Evolutionary conservation across 805 yeast species (phyloP), one percentile per base, ranked within the genome.

Genomic region (Lipomyces lipofer): DNA sequence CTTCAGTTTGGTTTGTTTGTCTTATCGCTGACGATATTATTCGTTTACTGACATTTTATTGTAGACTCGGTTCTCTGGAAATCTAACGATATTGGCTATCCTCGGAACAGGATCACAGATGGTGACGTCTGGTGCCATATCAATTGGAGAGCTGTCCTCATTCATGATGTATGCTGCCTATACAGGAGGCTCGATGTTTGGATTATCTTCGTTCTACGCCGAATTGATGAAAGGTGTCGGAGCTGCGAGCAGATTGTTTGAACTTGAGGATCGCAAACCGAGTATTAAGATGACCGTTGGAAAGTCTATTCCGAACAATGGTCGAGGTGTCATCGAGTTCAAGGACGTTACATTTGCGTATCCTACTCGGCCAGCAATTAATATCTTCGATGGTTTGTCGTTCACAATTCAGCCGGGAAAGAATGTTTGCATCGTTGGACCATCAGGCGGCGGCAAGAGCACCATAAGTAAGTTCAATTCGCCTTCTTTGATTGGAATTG

Each of bases 161-260:
- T 92, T 90, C 69, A 85, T 91, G 84, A 86, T 92, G 94, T 92
- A 92, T 71, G 94, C 97, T 0, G 88, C 88, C 1, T 92, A 88
- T 69, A 86, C 96, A 1, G 98, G 97, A 0, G 77, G 89, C n/a
- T 88, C 97, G 7, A 87, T 91, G 64, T 86, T 87, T 70, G 96
- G 97, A 0, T 69, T 92, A 17, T 92, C 96, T 0, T 87, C 86
- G 65, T 92, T 92, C 68, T 92, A 91, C 67, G 83, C 95, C 1
- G 98, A 92, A 69, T 74, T 92, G 54, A 92, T 92, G 97, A 92
- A 92, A 73, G 98, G 97, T 52, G 87, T 91, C 6, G 98, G 98
- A 47, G 97, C 98, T 0, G 94, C 97, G 0, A 85, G 90, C 47
- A 76, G 98, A 56, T 80, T 92, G 24, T 91, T 92, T 73, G 98